Percentiles rank a stretch among this genome's conserved stretches.
Conservation (phyloP, 1,139 yeast species). For the Hanseniaspora uvarum region DNA sequence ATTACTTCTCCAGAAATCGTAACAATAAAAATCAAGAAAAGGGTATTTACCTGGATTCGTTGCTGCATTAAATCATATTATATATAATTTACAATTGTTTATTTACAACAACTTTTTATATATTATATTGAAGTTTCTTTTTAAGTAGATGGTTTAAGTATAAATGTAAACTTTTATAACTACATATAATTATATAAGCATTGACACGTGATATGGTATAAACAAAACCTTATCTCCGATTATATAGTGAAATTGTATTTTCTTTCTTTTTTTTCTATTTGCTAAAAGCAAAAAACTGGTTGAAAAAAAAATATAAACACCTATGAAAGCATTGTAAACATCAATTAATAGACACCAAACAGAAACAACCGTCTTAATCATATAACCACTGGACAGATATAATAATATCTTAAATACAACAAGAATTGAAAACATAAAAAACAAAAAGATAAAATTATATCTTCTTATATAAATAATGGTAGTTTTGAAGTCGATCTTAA, state of each 20-base stretch:
- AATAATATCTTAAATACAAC: too few species aligned
- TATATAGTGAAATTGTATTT: neutral
- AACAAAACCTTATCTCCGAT: neutral
- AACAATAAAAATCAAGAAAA: neutral
- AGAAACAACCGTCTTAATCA: too few species aligned
- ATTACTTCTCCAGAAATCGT: slow-evolving; percentile 5
- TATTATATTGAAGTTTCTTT: too few species aligned
- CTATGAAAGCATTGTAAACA: too few species aligned
- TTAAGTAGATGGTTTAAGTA: too few species aligned
- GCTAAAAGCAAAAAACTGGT: neutral
- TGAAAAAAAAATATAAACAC: too few species aligned
- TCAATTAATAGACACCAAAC: neutral
- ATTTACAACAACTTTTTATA: too few species aligned
- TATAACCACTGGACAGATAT: too few species aligned
- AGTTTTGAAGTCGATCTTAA: slow-evolving; percentile 12
- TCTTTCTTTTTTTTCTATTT: neutral
- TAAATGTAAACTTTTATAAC: neutral
- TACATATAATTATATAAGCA: neutral
- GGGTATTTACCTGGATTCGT: neutral
- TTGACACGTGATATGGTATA: neutral
- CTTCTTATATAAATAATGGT: slow-evolving; percentile 4
- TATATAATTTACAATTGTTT: neutral
- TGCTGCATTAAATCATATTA: neutral
- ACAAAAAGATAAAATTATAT: neutral
- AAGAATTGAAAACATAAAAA: neutral